phyloP scores from a whole-genome alignment of 495 filamentous ascomycete genomes.

The Annulohypoxylon stygium region DNA sequence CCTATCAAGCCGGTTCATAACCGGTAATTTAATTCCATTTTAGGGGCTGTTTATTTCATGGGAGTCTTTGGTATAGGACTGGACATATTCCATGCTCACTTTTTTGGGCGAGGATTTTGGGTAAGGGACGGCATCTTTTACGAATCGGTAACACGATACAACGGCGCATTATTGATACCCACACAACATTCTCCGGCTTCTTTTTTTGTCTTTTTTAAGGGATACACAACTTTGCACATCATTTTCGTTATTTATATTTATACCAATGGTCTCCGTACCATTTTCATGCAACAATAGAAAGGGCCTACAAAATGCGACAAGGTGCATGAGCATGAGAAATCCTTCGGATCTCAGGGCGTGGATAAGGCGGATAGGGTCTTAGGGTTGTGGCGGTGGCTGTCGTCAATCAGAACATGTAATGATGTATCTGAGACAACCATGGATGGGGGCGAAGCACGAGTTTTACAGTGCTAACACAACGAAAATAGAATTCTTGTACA shows the following conservation, averaged over 20 bases:
- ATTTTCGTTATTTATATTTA: constrained; percentile 25
- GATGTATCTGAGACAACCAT: constrained; percentile 6
- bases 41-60: constrained; percentile 22
- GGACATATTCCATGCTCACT: constrained; percentile 15
- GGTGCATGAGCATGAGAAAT: not conserved
- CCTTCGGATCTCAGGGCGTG: constrained; percentile 12
- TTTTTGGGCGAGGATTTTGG: constrained; percentile 29
- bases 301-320: not conserved
- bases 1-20: not conserved
- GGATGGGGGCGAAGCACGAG: constrained; percentile 20
- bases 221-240: constrained; percentile 9
- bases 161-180: constrained; percentile 47
- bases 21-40: constrained; percentile 1
- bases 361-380: constrained; percentile 5
- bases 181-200: constrained; percentile 19
- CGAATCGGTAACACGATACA: constrained; percentile 36
- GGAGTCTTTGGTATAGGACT: constrained; percentile 38
- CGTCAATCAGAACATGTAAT: constrained; percentile 4
- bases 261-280: constrained; percentile 6
- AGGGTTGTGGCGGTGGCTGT: constrained; percentile 17
- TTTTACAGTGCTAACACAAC: not conserved
- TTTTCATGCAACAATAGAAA: constrained; percentile 16
- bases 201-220: constrained; percentile 18
- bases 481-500: constrained; percentile 21
- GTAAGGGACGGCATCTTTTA: constrained; percentile 40